These are phyloP conservation scores for Erythrobasidium hasegawianum DNA, from an alignment of 1,284 basidiomycete species.

Conservation along the genomic window DNA sequence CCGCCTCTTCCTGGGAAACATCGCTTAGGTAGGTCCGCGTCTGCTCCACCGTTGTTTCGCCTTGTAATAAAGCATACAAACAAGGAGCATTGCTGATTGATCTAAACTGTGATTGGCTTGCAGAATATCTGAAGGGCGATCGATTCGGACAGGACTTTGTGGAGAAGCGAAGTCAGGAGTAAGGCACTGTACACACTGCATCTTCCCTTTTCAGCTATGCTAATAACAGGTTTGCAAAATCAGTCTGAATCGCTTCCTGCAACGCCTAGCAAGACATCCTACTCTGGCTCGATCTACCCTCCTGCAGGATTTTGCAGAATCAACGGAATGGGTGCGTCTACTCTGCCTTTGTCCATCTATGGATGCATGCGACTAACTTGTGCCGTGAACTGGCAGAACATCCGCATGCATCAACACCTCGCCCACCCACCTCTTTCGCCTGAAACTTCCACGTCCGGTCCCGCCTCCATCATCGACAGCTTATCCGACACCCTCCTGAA, in stretches of 20 bases:
- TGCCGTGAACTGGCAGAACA: too few species aligned
- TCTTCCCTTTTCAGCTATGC: too few species aligned
- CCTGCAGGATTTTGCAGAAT: slow-evolving; percentile 86
- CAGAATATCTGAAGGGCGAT: slow-evolving; percentile 96
- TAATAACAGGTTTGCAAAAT: too few species aligned
- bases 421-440: slow-evolving; percentile 73
- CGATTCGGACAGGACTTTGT: slow-evolving; percentile 95
- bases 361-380: too few species aligned
- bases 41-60: too few species aligned
- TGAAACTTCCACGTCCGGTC: slow-evolving; percentile 57
- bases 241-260: slow-evolving; percentile 87
- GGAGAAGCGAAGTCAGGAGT: slow-evolving; percentile 86
- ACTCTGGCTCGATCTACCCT: slow-evolving; percentile 88
- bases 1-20: slow-evolving; percentile 96
- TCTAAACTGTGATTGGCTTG: too few species aligned
- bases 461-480: slow-evolving; percentile 77
- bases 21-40: slow-evolving; percentile 67
- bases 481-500: slow-evolving; percentile 93
- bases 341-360: too few species aligned
- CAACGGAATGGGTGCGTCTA: slow-evolving; percentile 88
- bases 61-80: too few species aligned
- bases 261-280: slow-evolving; percentile 85
- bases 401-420: slow-evolving; percentile 90
- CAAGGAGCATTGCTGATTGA: too few species aligned
- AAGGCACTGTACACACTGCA: too few species aligned